Conservation (phyloP, 441 rosid species). For the Biscutella laevigata region DNA sequence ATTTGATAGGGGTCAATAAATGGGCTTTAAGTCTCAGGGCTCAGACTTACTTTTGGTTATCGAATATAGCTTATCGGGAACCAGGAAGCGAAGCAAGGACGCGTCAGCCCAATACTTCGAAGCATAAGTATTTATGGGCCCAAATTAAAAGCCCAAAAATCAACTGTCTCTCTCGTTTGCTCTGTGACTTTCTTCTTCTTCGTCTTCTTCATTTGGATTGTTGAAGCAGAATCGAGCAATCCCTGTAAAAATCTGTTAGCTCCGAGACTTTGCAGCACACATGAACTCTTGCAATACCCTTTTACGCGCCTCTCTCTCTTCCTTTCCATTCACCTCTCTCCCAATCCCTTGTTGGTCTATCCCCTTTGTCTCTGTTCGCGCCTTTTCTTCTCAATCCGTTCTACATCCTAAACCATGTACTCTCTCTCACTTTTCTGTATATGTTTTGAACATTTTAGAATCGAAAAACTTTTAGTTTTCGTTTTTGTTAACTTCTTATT, state of each 20-base stretch:
- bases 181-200: neutral
- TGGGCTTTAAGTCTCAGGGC: too few species aligned
- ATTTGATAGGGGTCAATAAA: too few species aligned
- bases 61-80: too few species aligned
- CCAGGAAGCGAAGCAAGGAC: too few species aligned
- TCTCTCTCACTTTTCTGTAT: neutral
- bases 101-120: too few species aligned
- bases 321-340: conserved; percentile 17
- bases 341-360: conserved; percentile 17
- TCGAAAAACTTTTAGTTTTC: too few species aligned
- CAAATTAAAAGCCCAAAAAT: too few species aligned
- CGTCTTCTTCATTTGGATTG: too few species aligned
- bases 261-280: neutral
- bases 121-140: too few species aligned
- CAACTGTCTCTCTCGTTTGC: neutral
- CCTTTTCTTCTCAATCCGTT: conserved; percentile 16
- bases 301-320: conserved; percentile 29
- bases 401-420: conserved; percentile 22
- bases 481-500: too few species aligned
- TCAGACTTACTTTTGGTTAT: too few species aligned
- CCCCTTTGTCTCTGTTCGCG: conserved; percentile 20
- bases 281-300: conserved; percentile 48
- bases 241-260: neutral
- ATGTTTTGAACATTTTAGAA: neutral
- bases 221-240: neutral